Evolutionary conservation across 2,329 filamentous ascomycete species (phyloP), one percentile per base, ranked within the genome.

Genomic region (Penicillium sp.): DNA sequence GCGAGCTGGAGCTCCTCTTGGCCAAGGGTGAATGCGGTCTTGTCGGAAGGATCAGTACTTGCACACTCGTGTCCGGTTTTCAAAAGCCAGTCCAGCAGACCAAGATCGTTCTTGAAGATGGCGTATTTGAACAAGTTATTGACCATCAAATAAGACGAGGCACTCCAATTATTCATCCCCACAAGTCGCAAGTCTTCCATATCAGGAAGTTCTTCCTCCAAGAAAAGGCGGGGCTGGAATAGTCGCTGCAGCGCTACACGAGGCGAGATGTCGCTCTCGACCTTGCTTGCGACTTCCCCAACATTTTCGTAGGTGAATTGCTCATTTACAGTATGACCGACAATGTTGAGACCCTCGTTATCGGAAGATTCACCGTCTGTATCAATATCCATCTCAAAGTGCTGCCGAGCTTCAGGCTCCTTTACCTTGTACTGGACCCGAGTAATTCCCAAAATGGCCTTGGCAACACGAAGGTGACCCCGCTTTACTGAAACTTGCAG

Each of bases 291-390:
- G 4, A 90, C 81, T 65, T 91, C 85, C 0, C 90, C 90, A 60
- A 95, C 83, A 67, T 92, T 87, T 17, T 95, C 90, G 56, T 94
- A 85, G 0, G 91, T 95, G 73, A 91, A 91, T 38, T 84, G 81
- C 13, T 89, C 85, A 66, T 89, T 85, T 30, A 92, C 78, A 44
- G 88, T 80, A 62, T 89, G 84, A 78, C 77, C 68, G 6, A 72
- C 64, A 13, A 82, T 71, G 26, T 75, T 66, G 10, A 78, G 61
- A 5, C 50, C 78, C 42, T 73, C 70, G 9, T 64, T 78, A 1
- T 78, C 75, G 3, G 59, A 58, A 9, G 73, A 62, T 13, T 57
- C 76, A 44, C 69, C 73, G 7, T 78, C 70, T n/a, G 33, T n/a
- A 2, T 75, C 74, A 5, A 37, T 15, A 3, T 75, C 74, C 6